phyloP scores from a whole-genome alignment of 1,284 basidiomycete genomes.

The Veloporphyrellus conicus region DNA sequence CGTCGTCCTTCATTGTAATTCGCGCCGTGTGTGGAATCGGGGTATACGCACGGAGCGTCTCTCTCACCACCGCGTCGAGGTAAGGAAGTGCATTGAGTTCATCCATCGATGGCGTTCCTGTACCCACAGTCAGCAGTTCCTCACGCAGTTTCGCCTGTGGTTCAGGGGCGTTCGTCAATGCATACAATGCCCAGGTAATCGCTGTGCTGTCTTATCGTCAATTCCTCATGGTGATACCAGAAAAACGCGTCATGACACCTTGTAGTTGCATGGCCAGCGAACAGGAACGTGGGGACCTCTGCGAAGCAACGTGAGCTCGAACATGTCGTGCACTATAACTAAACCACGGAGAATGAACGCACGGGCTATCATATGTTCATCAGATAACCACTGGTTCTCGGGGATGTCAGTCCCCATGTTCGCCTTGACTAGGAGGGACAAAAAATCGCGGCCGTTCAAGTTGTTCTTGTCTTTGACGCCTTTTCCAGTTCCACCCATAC shows the following conservation, averaged over 20 bases:
- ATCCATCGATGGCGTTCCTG: slow-evolving; percentile 56
- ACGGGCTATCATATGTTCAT: slow-evolving; percentile 73
- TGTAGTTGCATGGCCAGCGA: slow-evolving; percentile 77
- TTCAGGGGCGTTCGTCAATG: slow-evolving; percentile 50
- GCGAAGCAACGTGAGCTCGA: neutral
- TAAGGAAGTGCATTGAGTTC: slow-evolving; percentile 56
- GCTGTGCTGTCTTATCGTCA: slow-evolving; percentile 37
- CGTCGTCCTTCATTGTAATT: neutral
- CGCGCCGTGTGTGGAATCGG: neutral
- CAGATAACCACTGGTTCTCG: slow-evolving; percentile 58
- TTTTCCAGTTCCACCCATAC: slow-evolving; percentile 17
- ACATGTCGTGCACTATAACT: neutral
- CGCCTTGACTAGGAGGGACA: slow-evolving; percentile 55
- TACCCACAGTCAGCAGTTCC: slow-evolving; percentile 52
- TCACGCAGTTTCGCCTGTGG: slow-evolving; percentile 65
- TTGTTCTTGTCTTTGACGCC: slow-evolving; percentile 29
- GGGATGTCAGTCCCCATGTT: slow-evolving; percentile 60
- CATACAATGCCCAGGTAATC: slow-evolving; percentile 60
- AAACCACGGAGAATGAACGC: slow-evolving; percentile 29
- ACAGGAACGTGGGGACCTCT: slow-evolving; percentile 40
- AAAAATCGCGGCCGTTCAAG: slow-evolving; percentile 41
- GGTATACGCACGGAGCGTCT: neutral
- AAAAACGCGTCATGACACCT: slow-evolving; percentile 35
- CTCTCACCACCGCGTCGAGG: neutral
- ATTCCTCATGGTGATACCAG: neutral